Evolutionary conservation across 257 asterid genomes (phyloP).

Genomic region (Solanum paucissectum): DNA sequence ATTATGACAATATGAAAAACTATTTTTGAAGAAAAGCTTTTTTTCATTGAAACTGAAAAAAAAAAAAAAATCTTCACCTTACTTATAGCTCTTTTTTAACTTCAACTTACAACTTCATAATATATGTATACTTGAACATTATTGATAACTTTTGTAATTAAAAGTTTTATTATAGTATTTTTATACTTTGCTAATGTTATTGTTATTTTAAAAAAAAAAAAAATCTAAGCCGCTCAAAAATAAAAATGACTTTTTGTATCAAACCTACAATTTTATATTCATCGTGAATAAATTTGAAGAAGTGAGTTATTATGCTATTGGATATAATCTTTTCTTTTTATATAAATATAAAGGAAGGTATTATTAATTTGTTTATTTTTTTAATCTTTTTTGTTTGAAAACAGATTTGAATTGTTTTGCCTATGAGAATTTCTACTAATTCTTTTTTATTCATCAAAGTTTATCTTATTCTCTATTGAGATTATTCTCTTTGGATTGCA

Average conservation of each 20-base stretch:
- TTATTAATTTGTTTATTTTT: background rate
- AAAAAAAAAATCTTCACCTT: no score
- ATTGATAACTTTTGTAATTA: background rate
- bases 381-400: background rate
- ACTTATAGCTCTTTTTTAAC: no score
- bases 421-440: no score
- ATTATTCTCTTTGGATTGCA: no score
- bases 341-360: background rate
- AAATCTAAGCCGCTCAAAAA: no score
- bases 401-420: background rate
- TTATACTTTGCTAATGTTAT: background rate
- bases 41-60: no score
- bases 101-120: no score
- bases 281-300: background rate
- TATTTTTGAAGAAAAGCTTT: no score
- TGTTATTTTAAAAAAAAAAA: background rate
- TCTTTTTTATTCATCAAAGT: no score
- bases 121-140: no score
- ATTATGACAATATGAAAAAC: no score
- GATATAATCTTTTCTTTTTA: background rate
- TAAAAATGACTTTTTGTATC: background rate
- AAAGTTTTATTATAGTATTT: background rate
- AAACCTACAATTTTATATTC: accelerated
- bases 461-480: no score
- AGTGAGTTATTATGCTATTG: background rate